Evolutionary conservation across 1,139 yeast species (phyloP).

Genomic region (Saccharomyces hybrid): DNA sequence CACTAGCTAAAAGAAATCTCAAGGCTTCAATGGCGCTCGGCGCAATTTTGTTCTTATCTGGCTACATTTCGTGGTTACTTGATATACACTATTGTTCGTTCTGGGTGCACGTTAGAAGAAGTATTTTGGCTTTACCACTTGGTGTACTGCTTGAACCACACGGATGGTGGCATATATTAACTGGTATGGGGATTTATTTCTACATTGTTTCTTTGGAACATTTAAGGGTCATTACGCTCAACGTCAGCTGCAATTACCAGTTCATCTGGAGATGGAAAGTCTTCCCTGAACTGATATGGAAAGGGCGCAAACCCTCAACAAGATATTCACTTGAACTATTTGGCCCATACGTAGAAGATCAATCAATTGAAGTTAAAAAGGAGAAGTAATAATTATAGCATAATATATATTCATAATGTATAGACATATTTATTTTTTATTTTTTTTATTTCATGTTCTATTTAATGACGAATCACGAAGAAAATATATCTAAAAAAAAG

Average conservation of each 20-base stretch:
- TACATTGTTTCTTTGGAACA: constrained; percentile 54
- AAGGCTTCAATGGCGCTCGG: constrained; percentile 51
- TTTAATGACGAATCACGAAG: background rate
- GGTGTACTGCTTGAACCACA: constrained; percentile 87
- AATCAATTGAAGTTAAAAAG: background rate
- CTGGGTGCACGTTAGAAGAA: constrained; percentile 55
- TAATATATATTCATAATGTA: background rate
- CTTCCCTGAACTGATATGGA: constrained; percentile 37
- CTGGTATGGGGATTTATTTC: constrained; percentile 73
- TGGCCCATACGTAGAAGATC: constrained; percentile 5
- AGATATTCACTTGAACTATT: constrained; percentile 3
- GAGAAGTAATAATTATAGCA: background rate
- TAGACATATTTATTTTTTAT: background rate
- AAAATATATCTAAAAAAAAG: background rate
- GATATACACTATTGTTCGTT: constrained; percentile 70
- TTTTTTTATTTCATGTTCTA: background rate
- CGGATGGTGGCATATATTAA: constrained; percentile 95
- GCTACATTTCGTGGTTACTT: constrained; percentile 66
- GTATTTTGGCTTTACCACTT: constrained; percentile 67
- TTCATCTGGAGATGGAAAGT: constrained; percentile 45
- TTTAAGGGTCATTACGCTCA: constrained; percentile 52
- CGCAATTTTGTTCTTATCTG: constrained; percentile 52
- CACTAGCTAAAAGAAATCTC: constrained; percentile 41
- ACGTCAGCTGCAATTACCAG: constrained; percentile 44
- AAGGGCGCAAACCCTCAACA: constrained; percentile 3